Base-by-base conservation (phyloP, 257 asterid species). In the Buddleja alternifolia region DNA sequence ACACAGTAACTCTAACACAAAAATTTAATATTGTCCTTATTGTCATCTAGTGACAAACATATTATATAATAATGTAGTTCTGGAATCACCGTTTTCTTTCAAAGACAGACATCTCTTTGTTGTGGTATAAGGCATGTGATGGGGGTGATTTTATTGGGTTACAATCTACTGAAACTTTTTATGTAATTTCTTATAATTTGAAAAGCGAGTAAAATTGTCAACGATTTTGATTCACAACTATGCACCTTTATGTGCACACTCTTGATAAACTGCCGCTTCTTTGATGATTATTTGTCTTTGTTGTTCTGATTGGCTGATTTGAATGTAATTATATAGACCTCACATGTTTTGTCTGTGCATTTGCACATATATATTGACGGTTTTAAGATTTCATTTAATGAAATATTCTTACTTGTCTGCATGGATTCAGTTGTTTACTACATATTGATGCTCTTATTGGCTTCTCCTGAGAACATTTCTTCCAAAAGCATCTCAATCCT, bases 401-500 rank as follows among this genome's bases (percentile, higher is more conserved):
- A 58, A 29, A 21, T 29, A 23, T 24, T 63, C 25, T 73, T 63
- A 10, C 15, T 44, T 63, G 44, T 15, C 0, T 50, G 3, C 9
- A 7, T 47, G 58, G 25, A 21, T 39, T 63, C 23, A 36, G 1
- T 73, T n/a, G 47, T 50, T 67, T 19, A 11, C 32, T 5, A 23
- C 46, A 39, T 41, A 39, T 36, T 14, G 15, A 39, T 36, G 10
- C 36, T 29, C 36, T 10, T 25, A 40, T 14, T 36, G 52, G 6
- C 10, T 59, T 39, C 67, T 51, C n/a, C 20, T 21, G 42, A 36
- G 29, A 25, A 10, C 23, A 41, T 60, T 65, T 56, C 67, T 37
- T 40, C 20, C n/a, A 15, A 17, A 36, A 15, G 66, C 17, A 19
- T 23, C 46, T 73, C 8, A 25, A 32, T 25, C 50, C 24, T 42